Evolutionary conservation across 192 early-diverging fungal genomes (phyloP).

Genomic region (Chytriomyces sp.): DNA sequence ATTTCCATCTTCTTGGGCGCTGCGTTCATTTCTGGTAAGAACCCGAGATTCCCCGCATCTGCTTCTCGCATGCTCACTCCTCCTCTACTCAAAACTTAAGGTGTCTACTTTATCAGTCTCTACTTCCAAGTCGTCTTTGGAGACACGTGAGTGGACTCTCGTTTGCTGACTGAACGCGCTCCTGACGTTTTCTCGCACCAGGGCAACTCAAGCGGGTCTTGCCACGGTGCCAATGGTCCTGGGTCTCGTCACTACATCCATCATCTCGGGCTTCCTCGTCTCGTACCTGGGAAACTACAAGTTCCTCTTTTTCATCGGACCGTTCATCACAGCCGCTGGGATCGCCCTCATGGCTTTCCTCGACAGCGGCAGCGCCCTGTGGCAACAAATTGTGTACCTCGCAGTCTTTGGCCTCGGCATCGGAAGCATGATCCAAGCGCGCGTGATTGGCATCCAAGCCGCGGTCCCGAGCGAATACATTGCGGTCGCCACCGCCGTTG

Average conservation of each 20-base stretch:
- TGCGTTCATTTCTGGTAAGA: constrained; percentile 43
- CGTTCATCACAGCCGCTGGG: constrained; percentile 61
- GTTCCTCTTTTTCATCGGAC: constrained; percentile 66
- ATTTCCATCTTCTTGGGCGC: constrained; percentile 49
- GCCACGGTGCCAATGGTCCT: constrained; percentile 74
- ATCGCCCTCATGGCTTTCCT: constrained; percentile 66
- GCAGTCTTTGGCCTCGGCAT: constrained; percentile 74
- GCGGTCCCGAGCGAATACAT: constrained; percentile 65
- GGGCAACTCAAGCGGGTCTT: constrained; percentile 75
- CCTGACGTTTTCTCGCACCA: constrained; percentile 68
- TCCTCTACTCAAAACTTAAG: too few relatives aligned
- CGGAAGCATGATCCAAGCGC: constrained; percentile 74
- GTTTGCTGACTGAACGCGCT: too few relatives aligned
- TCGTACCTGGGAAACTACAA: constrained; percentile 59
- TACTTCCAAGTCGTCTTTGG: constrained; percentile 84
- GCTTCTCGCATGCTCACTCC: too few relatives aligned
- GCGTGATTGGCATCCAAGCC: constrained; percentile 71
- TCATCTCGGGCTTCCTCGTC: constrained; percentile 68
- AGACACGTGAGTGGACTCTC: too few relatives aligned
- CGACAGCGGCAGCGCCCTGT: constrained; percentile 48
- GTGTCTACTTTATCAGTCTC: constrained; percentile 71
- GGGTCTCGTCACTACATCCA: constrained; percentile 69
- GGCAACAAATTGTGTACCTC: constrained; percentile 61
- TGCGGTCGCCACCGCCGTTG: constrained; percentile 72
- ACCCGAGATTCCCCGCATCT: too few relatives aligned